Conservation (phyloP, 2,329 filamentous ascomycete species). For the Penicillium psychrosexuale region DNA sequence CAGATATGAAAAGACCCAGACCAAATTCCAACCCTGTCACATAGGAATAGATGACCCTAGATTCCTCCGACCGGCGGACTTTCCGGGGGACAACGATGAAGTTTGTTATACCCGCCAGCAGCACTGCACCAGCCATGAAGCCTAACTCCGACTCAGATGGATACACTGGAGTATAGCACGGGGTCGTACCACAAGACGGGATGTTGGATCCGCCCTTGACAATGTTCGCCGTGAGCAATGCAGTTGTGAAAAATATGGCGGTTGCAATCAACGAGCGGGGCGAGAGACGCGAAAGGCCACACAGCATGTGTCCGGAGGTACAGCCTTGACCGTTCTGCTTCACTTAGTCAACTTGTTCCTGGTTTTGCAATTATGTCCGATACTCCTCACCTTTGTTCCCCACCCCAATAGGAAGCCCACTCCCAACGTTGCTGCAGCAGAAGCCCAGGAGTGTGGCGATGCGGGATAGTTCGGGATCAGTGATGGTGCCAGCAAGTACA, state of each 20-base stretch:
- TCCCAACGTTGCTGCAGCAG: constrained; percentile 39
- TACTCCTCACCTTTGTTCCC: constrained; percentile 50
- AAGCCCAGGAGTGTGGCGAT: constrained; percentile 33
- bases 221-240: constrained; percentile 44
- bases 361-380: background rate
- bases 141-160: constrained; percentile 37
- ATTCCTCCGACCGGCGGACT: constrained; percentile 30
- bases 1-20: constrained; percentile 50
- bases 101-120: constrained; percentile 33
- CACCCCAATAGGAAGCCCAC: constrained; percentile 49
- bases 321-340: constrained; percentile 49
- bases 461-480: constrained; percentile 45
- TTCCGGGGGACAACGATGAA: constrained; percentile 32
- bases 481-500: constrained; percentile 45
- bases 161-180: constrained; percentile 49
- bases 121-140: constrained; percentile 34
- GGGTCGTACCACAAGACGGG: constrained; percentile 38
- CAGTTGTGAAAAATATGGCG: constrained; percentile 44
- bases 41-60: constrained; percentile 41
- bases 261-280: constrained; percentile 50
- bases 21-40: constrained; percentile 52
- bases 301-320: constrained; percentile 57
- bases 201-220: constrained; percentile 37
- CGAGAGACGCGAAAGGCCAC: constrained; percentile 50
- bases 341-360: background rate